Base-by-base conservation (phyloP, 1,284 basidiomycete genomes). In the Afroboletus lepidellus region DNA sequence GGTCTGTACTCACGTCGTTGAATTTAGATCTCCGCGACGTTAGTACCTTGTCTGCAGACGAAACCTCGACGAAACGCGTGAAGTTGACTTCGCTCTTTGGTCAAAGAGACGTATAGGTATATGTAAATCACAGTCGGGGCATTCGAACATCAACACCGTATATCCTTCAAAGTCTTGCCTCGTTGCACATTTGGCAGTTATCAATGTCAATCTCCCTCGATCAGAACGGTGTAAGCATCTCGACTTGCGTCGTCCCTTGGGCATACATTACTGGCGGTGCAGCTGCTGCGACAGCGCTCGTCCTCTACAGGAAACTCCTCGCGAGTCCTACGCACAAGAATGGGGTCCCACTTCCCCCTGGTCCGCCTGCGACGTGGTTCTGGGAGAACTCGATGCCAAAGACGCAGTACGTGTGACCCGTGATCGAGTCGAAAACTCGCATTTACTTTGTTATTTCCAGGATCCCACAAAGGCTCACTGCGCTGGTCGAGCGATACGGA, bases 401-500 rank as follows among this genome's bases (percentile, higher is more conserved):
- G 32, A 33, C 12, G 7, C 32, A 33, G 32, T 33, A 12, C 12
- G 32, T 16, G 32, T 33, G 13, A 5, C 16, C 7, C 7, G 7
- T 33, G 15, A 15, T 7, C 32, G 15, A 16, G 9, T 3, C 6
- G n/a, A n/a, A n/a, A 33, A 33, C 12, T 12, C 25, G 13, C 29
- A 8, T 30, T 12, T 30, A 11, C 29, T 12, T 30, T 11, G 29
- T 30, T 30, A 8, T 33, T 33, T 33, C 32, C 15, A 67, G 62
- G 9, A 48, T 65, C 9, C 29, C 29, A 8, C 29, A n/a, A n/a
- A n/a, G 49, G 1, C 49, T 65, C 16, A 49, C 56, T 6, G 59
- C 33, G 33, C 18, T 18, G 32, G 46, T 66, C 5, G 46, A 61
- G 5, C 37, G 64, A 41, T 74, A 74, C 42, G 74, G 72, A 0